Conservation (phyloP, 768 basidiomycete species). For the Pleurotus djamor region DNA sequence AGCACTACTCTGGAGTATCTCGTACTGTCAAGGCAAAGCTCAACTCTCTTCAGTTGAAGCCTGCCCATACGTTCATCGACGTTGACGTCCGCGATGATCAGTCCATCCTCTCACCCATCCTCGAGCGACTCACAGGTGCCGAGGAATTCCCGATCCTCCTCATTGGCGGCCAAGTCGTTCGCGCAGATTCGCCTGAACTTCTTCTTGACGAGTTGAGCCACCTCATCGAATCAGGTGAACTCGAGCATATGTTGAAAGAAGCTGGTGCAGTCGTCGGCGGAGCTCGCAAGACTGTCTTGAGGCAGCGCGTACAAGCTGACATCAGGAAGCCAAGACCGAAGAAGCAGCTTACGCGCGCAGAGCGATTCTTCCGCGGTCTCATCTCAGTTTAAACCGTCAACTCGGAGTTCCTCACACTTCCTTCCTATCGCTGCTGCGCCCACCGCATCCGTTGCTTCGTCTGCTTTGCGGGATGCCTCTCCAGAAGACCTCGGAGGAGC, state of each 20-base stretch:
- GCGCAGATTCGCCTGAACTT: slow-evolving; percentile 30
- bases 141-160: slow-evolving; percentile 65
- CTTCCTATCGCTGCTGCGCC: too few species aligned
- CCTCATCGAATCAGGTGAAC: slow-evolving; percentile 47
- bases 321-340: background rate
- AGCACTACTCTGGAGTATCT: slow-evolving; percentile 64
- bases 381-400: background rate
- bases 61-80: slow-evolving; percentile 65
- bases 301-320: background rate
- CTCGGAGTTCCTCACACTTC: too few species aligned
- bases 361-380: slow-evolving; percentile 2
- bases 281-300: slow-evolving; percentile 10
- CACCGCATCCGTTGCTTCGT: too few species aligned
- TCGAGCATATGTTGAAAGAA: slow-evolving; percentile 44
- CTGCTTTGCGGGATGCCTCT: too few species aligned
- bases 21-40: slow-evolving; percentile 67
- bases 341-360: background rate
- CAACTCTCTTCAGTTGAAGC: slow-evolving; percentile 51
- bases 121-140: slow-evolving; percentile 56
- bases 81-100: slow-evolving; percentile 74
- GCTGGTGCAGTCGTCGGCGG: slow-evolving; percentile 60
- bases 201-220: slow-evolving; percentile 48
- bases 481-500: too few species aligned
- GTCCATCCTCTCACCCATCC: slow-evolving; percentile 56
- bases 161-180: slow-evolving; percentile 49